Evolutionary conservation across 345 rosid species (phyloP).

Genomic region (Salix purpurea): DNA sequence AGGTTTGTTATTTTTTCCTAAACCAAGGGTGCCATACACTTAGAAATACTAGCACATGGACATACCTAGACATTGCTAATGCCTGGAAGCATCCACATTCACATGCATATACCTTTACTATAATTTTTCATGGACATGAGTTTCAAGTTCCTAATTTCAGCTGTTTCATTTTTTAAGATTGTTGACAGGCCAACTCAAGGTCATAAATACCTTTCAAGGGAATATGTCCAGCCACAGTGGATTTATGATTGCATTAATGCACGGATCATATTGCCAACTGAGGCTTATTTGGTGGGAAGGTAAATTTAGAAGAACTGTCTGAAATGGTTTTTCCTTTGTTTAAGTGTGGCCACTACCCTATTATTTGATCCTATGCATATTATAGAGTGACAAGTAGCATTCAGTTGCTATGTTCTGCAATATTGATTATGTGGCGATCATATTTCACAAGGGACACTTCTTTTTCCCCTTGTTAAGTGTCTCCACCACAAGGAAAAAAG

Average conservation of each 20-base stretch:
- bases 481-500: neutral
- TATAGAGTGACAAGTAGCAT: neutral
- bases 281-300: constrained; percentile 22
- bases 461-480: neutral
- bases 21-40: neutral
- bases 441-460: neutral
- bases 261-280: constrained; percentile 66
- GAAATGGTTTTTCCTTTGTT: neutral
- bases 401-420: neutral
- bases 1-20: constrained; percentile 42
- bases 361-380: neutral
- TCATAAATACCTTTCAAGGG: constrained; percentile 74
- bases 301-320: neutral
- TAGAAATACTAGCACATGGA: neutral
- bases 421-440: neutral
- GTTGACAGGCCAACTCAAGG: constrained; percentile 88
- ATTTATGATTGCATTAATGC: constrained; percentile 78
- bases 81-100: neutral
- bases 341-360: neutral
- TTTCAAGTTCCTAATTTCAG: neutral
- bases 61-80: neutral
- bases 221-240: constrained; percentile 96
- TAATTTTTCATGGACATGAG: neutral
- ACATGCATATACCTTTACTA: neutral
- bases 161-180: constrained; percentile 47